Evolutionary conservation across 2,329 filamentous ascomycete species (phyloP).

Genomic region (Neoascochyta sp.): DNA sequence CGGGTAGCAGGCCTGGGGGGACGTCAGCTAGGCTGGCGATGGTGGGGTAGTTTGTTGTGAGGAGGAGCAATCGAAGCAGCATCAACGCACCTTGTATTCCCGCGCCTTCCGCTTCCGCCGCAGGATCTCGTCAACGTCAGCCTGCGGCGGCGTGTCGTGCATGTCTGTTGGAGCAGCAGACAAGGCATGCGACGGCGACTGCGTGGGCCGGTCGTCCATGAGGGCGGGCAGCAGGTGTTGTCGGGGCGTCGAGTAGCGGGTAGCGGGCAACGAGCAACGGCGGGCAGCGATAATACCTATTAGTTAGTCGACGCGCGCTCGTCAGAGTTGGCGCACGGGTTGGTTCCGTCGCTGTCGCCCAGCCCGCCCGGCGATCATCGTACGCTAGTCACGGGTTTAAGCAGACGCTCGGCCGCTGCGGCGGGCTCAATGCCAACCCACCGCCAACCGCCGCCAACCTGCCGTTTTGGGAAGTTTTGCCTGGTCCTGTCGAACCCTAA

Average conservation of each 20-base stretch:
- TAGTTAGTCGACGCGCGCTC: too few species aligned
- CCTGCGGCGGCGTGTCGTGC: conserved; percentile 40
- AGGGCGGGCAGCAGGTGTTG: too few species aligned
- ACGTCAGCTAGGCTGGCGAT: conserved; percentile 16
- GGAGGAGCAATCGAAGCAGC: too few species aligned
- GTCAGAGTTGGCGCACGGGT: conserved; percentile 6
- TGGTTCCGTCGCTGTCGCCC: conserved; percentile 3
- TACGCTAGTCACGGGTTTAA: conserved; percentile 6
- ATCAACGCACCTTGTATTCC: conserved; percentile 48
- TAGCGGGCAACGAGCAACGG: too few species aligned
- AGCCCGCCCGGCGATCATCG: conserved; percentile 6
- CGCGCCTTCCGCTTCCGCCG: conserved; percentile 50
- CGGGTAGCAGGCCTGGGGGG: conserved; percentile 46
- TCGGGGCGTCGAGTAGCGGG: too few species aligned
- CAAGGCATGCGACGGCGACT: conserved; percentile 22
- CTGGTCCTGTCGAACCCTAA: conserved; percentile 1
- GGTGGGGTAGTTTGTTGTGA: conserved; percentile 11
- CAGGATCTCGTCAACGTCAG: conserved; percentile 50
- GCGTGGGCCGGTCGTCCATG: conserved; percentile 26
- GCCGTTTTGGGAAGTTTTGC: too few species aligned
- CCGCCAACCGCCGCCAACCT: too few species aligned
- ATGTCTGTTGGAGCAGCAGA: conserved; percentile 27
- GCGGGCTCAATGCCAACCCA: background rate
- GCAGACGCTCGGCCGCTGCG: conserved; percentile 5
- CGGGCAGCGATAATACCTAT: too few species aligned